Evolutionary conservation across 2,329 filamentous ascomycete species (phyloP), one percentile per base, ranked within the genome.

Genomic region (Uncinocarpus reesii): DNA sequence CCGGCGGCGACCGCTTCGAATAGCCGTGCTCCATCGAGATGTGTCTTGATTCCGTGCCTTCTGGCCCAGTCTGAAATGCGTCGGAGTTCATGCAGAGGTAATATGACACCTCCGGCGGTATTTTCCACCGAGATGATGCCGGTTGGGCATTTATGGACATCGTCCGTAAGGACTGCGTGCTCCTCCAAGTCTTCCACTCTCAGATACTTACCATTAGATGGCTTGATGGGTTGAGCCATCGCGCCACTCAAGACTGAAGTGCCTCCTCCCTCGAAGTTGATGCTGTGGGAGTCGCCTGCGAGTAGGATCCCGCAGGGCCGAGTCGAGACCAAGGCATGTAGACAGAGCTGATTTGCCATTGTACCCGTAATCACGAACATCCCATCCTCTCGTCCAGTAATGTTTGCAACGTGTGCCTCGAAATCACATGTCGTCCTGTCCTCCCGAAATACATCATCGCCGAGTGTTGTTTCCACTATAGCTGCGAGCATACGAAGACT

Each of bases 261-360:
- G 0, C 57, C 64, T 5, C 57, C 57, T 1, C 55, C 56, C 48
- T 67, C 64, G 47, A 54, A 57, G n/a, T 53, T 51, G 15, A 63
- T 55, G 29, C 66, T 57, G 37, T 67, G 64, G 1, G 59, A 58
- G 2, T 62, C 59, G 34, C 61, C 56, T 48, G 67, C 63, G 28
- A 53, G 52, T 2, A 67, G 53, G 13, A 67, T 55, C 1, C 59
- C 54, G 47, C 65, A 58, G 7, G 64, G 63, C 1, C 64, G 63
- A 4, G 46, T 10, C 26, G 59, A 57, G 7, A 48, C 48, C 1
- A 67, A 56, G 7, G 26, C 7, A 47, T 61, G 58, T 2, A 57
- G 55, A 20, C 58, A 57, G 36, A 67, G 58, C 52, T 66, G 63
- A 50, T 67, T 67, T n/a, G 63, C 62, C 63, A 65, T 64, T 16